Percentiles rank a stretch among this genome's conserved stretches.
Conservation (phyloP, 352 stramenopile genomes). For the Achlya hypogyna region DNA sequence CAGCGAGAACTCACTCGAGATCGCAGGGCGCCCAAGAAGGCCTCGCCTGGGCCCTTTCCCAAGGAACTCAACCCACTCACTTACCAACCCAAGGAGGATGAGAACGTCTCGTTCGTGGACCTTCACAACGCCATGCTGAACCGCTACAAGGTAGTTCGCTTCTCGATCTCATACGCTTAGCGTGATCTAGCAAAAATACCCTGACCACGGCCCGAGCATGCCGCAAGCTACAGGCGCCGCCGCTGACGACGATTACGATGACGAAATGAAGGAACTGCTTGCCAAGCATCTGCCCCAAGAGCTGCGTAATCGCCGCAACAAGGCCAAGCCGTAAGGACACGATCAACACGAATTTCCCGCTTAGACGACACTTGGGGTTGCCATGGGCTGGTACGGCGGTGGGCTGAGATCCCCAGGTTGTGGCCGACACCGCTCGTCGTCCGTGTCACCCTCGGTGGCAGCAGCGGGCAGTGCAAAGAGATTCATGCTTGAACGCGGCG, state of each 20-base stretch:
- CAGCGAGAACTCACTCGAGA: neutral
- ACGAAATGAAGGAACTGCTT: constrained; percentile 15
- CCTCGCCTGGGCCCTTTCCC: neutral
- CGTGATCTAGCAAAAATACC: neutral
- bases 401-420: neutral
- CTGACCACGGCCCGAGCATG: neutral
- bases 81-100: constrained; percentile 1
- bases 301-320: neutral
- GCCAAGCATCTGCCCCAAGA: constrained; percentile 1
- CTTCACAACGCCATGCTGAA: constrained; percentile 15
- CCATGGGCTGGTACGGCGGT: neutral
- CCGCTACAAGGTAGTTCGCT: constrained; percentile 4
- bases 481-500: constrained; percentile 4
- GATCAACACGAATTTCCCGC: neutral
- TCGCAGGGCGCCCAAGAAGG: neutral
- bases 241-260: constrained; percentile 14
- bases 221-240: neutral
- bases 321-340: neutral
- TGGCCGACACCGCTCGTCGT: neutral
- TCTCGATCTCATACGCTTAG: neutral
- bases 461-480: neutral
- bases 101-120: constrained; percentile 15
- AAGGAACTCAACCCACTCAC: constrained; percentile 9
- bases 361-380: neutral
- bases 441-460: no score